Percentiles rank a stretch among this genome's conserved stretches.
Evolutionary conservation across 2,329 filamentous ascomycete species (phyloP).

Genomic region (Colletotrichum sp.): DNA sequence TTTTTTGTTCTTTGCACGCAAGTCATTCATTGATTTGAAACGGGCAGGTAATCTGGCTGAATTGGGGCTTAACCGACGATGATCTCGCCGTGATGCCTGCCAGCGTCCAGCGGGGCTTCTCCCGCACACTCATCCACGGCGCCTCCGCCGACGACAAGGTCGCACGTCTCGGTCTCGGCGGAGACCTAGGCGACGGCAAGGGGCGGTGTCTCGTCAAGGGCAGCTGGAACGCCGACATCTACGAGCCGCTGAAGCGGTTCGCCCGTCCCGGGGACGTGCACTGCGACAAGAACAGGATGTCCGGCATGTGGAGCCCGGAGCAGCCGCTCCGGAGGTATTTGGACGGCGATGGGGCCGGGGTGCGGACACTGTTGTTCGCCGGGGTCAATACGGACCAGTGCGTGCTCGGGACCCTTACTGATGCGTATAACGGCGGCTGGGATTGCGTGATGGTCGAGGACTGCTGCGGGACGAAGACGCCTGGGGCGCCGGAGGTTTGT

Average conservation of each 20-base stretch:
- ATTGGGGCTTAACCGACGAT: slow-evolving; percentile 61
- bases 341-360: slow-evolving; percentile 25
- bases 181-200: slow-evolving; percentile 46
- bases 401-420: slow-evolving; percentile 59
- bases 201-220: slow-evolving; percentile 54
- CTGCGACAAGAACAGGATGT: slow-evolving; percentile 63
- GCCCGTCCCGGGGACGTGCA: slow-evolving; percentile 44
- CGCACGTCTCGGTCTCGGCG: slow-evolving; percentile 43
- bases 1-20: not conserved
- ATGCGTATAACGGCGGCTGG: slow-evolving; percentile 57
- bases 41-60: slow-evolving; percentile 53
- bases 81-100: slow-evolving; percentile 57
- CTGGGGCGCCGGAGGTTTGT: slow-evolving; percentile 11
- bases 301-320: slow-evolving; percentile 55
- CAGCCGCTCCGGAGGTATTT: slow-evolving; percentile 49
- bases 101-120: slow-evolving; percentile 51
- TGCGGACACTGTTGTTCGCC: slow-evolving; percentile 57
- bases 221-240: slow-evolving; percentile 62
- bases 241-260: slow-evolving; percentile 45
- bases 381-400: slow-evolving; percentile 69
- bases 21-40: not conserved
- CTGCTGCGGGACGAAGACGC: slow-evolving; percentile 13
- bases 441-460: slow-evolving; percentile 18
- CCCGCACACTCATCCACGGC: slow-evolving; percentile 36
- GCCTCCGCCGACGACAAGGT: slow-evolving; percentile 7